Evolutionary conservation across 192 early-diverging fungal species (phyloP).

Genomic region (Coemansia sp.): DNA sequence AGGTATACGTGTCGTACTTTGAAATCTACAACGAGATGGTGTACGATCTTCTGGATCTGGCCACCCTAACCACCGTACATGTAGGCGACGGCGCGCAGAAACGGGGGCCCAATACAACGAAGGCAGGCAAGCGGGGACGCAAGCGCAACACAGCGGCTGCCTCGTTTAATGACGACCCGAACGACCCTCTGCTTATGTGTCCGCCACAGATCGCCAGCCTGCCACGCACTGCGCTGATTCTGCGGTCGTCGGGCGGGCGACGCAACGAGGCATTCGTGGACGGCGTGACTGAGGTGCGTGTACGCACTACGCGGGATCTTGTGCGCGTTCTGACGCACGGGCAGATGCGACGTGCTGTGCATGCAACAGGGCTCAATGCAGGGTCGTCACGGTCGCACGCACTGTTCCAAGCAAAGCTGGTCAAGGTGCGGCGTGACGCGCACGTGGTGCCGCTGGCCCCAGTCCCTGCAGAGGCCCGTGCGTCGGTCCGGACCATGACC

Average conservation of each 20-base stretch:
- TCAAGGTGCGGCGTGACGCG: slow-evolving; percentile 56
- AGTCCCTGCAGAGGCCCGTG: slow-evolving; percentile 9
- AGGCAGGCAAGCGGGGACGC: not conserved
- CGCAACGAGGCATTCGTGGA: slow-evolving; percentile 61
- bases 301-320: slow-evolving; percentile 59
- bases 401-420: slow-evolving; percentile 67
- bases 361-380: slow-evolving; percentile 58
- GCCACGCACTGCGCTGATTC: slow-evolving; percentile 23
- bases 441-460: slow-evolving; percentile 10
- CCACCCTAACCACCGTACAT: slow-evolving; percentile 47
- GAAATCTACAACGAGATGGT: slow-evolving; percentile 90
- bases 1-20: slow-evolving; percentile 84
- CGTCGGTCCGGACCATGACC: slow-evolving; percentile 52
- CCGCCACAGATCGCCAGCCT: slow-evolving; percentile 28
- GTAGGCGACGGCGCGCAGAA: slow-evolving; percentile 4
- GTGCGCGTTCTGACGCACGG: slow-evolving; percentile 60
- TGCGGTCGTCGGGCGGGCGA: slow-evolving; percentile 43
- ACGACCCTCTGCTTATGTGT: slow-evolving; percentile 31
- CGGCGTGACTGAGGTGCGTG: slow-evolving; percentile 60
- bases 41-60: slow-evolving; percentile 73
- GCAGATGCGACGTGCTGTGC: slow-evolving; percentile 60
- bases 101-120: not conserved
- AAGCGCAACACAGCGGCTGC: not conserved
- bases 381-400: slow-evolving; percentile 64
- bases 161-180: slow-evolving; percentile 10